Evolutionary conservation across 768 basidiomycete genomes (phyloP), one percentile per base, ranked within the genome.

Genomic region (Cystobasidiopsis lactophilus): DNA sequence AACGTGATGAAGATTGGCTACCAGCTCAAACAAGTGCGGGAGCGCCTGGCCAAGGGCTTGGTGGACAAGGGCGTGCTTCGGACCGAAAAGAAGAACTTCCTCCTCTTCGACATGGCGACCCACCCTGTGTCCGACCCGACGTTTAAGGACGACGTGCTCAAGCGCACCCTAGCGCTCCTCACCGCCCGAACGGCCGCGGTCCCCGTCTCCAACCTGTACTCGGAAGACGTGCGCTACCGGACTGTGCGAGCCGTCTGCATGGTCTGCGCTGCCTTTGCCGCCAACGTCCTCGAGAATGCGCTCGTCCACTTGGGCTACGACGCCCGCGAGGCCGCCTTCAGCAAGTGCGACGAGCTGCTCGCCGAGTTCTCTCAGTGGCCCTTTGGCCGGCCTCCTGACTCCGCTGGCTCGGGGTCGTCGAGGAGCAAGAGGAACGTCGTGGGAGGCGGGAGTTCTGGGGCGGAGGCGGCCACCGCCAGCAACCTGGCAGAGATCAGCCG

Each of bases 1-100:
- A 98, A 96, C 68, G 88, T 98, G 7, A 86, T 95, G 80, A 96
- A 96, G 70, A 96, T 98, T 51, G 89, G 89, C 23, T 98, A 85
- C 69, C 91, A 98, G 67, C 78, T 98, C 44, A 95, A 95, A 67
- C 91, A 95, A 69, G 91, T 96, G 38, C 80, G 91, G 43, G 91
- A 98, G 69, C 82, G 91, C 18, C 79, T 98, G 38, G 88, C 89
- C 14, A 98, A 98, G 66, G 75, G 91, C 2, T 77, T 98, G 38
- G 91, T 95, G 49, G 91, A 98, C 73, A 98, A 98, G 68, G 93
- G 91, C 61, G 78, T 98, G 37, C 76, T 98, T n/a, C 81, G 93
- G 48, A 98, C 91, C 16, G 93, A 96, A 66, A 96, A 98, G 66
- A 82, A 88, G 62, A 96, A 96, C 67, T 98, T 98, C 68, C 75